Base-by-base conservation (phyloP, 2,329 filamentous ascomycete genomes). In the Curvularia eragrostidis region DNA sequence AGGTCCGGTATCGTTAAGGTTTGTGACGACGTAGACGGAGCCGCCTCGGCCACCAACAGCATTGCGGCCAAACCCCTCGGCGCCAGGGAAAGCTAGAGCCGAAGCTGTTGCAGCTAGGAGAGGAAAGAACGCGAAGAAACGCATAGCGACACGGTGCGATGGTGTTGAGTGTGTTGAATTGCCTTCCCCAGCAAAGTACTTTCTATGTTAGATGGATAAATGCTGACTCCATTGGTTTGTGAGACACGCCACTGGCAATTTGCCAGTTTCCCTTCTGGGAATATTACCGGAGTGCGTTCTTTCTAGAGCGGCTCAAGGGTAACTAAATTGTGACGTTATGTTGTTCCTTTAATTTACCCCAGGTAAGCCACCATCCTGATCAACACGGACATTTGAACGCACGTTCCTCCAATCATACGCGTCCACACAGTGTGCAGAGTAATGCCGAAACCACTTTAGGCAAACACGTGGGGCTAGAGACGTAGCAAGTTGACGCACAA, bases 1-100 rank as follows among this genome's bases (percentile, higher is more conserved):
- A 7, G 77, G 60, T 5, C 82, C 82, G 2, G 76, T 76, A 62
- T 84, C 82, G 51, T 80, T 73, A 10, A 84, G 70, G 59, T 81
- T 84, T 15, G 78, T 80, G 9, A 84, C 81, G 43, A 82, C 75
- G 65, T 83, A 83, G 23, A 82, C 79, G 3, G 74, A 77, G 28
- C 81, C 81, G 18, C 76, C 75, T 39, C 80, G 77, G 7, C 82
- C 81, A 26, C 82, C 81, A 5, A 78, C 72, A 3, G 81, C 80
- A 44, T 80, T 73, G 48, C 77, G 75, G 12, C 81, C 82, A 59
- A 83, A 82, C 10, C 81, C 81, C 70, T 83, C 81, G 9, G 82
- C 82, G 19, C 81, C 81, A 3, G 81, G 81, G 62, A 84, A 84
- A 38, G 82, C 81, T 10, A 75, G 60, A 6, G 63, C 65, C 18